Evolutionary conservation across 306 rosid genomes (phyloP), one percentile per base, ranked within the genome.

Genomic region (Pueraria montana): DNA sequence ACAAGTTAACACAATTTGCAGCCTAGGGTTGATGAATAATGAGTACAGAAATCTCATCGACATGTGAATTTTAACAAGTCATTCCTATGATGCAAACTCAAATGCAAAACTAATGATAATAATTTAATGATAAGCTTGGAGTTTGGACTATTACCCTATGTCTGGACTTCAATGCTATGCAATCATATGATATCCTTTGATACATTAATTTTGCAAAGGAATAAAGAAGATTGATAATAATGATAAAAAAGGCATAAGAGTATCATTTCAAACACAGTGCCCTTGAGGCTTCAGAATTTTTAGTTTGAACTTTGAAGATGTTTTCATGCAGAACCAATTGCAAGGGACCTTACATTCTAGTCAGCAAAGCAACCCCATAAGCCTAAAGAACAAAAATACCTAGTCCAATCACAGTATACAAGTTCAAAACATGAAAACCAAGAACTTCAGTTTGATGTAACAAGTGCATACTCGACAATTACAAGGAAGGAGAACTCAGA

Each of bases 31-130:
- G 17, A 32, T 43, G 11, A 10, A 52, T 67, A 50, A 5, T 40
- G 14, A 27, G 1, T 13, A 26, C n/a, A 6, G 3, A 64, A 77
- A 18, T 65, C 30, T 45, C 62, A 65, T 49, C 38, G 34, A 38
- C 20, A 67, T 50, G 23, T 32, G 17, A 7, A 65, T 11, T 38
- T 27, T 64, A 78, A 21, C 55, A 56, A 26, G 70, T 34, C 56
- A 77, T 43, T 76, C 56, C 43, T 13, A 1, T 64, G 43, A 52
- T 23, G 68, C 7, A 66, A 71, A 59, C 84, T 89, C 92, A 9
- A 72, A n/a, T n/a, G n/a, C n/a, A n/a, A n/a, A n/a, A n/a, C 43
- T 38, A 38, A 38, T 38, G 43, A 8, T 8, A 38, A 50, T 20
- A 49, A 12, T 78, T 42, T 32, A 70, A 45, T 70, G 40, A 4